These are phyloP conservation scores for Fusarium cicatricum DNA, from an alignment of 2,329 filamentous ascomycete species.

Conservation along the genomic window DNA sequence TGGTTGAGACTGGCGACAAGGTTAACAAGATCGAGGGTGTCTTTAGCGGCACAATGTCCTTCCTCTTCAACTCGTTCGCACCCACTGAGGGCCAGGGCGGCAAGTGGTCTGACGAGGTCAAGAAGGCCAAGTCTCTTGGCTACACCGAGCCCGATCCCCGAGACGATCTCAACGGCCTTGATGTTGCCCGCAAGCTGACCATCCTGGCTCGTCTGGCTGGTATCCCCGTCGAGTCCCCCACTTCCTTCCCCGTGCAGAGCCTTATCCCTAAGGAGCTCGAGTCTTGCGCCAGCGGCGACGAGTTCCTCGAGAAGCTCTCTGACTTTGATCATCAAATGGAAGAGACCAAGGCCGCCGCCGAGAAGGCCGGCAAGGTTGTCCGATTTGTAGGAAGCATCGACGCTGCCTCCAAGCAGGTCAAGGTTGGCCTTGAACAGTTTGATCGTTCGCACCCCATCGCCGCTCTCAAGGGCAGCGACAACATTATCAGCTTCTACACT, in stretches of 20 bases:
- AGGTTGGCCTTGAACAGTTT: slow-evolving; percentile 91
- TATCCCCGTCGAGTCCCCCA: slow-evolving; percentile 81
- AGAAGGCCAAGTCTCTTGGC: slow-evolving; percentile 89
- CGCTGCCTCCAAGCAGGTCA: slow-evolving; percentile 79
- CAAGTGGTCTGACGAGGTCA: slow-evolving; percentile 90
- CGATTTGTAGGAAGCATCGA: slow-evolving; percentile 95
- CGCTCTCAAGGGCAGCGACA: slow-evolving; percentile 94
- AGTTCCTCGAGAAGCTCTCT: slow-evolving; percentile 84
- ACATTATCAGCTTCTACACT: slow-evolving; percentile 99
- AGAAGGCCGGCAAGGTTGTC: slow-evolving; percentile 88
- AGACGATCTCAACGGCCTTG: slow-evolving; percentile 86
- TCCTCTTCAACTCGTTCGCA: slow-evolving; percentile 97
- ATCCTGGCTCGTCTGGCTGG: slow-evolving; percentile 90
- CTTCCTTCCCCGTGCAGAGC: slow-evolving; percentile 91
- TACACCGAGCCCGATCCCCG: slow-evolving; percentile 91
- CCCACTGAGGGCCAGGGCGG: slow-evolving; percentile 78
- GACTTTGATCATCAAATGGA: slow-evolving; percentile 93
- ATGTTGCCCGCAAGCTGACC: slow-evolving; percentile 94
- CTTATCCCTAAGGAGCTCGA: slow-evolving; percentile 91
- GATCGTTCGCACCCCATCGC: slow-evolving; percentile 92
- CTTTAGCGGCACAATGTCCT: slow-evolving; percentile 97
- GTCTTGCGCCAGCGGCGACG: slow-evolving; percentile 76
- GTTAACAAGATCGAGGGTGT: slow-evolving; percentile 95
- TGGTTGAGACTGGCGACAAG: slow-evolving; percentile 92
- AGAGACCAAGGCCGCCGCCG: slow-evolving; percentile 82